Conservation (phyloP, 2,329 filamentous ascomycete species). For the Drechslerella stenobrocha region DNA sequence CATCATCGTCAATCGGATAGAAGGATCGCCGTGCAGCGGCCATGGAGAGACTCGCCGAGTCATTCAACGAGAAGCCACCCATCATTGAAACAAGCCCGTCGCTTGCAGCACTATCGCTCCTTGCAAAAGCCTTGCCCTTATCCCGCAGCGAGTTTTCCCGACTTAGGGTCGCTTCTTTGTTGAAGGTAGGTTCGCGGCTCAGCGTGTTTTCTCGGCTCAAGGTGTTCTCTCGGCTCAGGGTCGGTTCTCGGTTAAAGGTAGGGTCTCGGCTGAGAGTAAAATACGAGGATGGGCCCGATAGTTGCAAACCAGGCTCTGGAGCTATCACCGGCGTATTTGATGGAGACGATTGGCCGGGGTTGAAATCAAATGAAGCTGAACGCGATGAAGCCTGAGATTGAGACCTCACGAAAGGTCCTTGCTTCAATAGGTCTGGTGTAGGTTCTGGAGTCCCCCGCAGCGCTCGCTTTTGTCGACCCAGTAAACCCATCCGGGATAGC, state of each 20-base stretch:
- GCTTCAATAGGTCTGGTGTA: constrained; percentile 88
- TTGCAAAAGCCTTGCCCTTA: constrained; percentile 67
- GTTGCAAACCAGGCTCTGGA: constrained; percentile 68
- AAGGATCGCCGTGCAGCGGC: constrained; percentile 59
- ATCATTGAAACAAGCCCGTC: constrained; percentile 83
- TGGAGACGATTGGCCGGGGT: constrained; percentile 73
- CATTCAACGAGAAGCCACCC: constrained; percentile 73
- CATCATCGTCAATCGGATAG: constrained; percentile 71
- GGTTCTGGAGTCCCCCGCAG: constrained; percentile 76
- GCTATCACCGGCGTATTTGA: constrained; percentile 83
- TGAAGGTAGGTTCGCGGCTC: constrained; percentile 59
- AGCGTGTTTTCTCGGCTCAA: constrained; percentile 64
- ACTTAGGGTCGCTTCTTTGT: constrained; percentile 61
- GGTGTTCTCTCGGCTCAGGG: constrained; percentile 57
- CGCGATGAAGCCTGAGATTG: constrained; percentile 85
- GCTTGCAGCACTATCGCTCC: constrained; percentile 90
- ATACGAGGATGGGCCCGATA: constrained; percentile 84
- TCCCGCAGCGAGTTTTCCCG: constrained; percentile 46
- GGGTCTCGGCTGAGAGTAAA: constrained; percentile 73
- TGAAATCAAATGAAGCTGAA: constrained; percentile 89
- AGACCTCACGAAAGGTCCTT: constrained; percentile 84
- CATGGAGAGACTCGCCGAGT: constrained; percentile 57
- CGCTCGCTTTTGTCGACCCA: constrained; percentile 93
- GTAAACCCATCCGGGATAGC: constrained; percentile 91
- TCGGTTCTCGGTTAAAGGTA: constrained; percentile 62